Conservation (phyloP, 202 grass and related monocot genomes). For the Cymbopogon flexuosus region DNA sequence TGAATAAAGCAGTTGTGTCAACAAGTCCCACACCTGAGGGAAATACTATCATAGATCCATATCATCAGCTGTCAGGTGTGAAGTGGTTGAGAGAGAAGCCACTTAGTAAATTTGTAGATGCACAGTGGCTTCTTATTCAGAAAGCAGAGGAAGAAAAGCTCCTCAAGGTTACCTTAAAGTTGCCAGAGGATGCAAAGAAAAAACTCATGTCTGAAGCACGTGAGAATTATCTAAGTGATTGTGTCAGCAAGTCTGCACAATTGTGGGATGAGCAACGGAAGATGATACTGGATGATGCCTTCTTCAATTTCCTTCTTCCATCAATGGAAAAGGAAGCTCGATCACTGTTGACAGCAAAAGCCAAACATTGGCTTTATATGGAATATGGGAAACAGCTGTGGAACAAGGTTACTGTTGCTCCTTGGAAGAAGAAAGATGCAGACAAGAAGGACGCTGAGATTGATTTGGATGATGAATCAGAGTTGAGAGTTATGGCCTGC, state of each 20-base stretch:
- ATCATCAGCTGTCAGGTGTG: slow-evolving; percentile 67
- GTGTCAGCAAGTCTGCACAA: slow-evolving; percentile 91
- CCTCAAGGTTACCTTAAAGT: slow-evolving; percentile 81
- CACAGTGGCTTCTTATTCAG: slow-evolving; percentile 95
- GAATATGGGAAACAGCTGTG: slow-evolving; percentile 82
- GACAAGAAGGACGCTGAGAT: slow-evolving; percentile 57
- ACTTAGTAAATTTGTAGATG: slow-evolving; percentile 70
- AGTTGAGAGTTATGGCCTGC: slow-evolving; percentile 87
- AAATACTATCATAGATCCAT: slow-evolving; percentile 63
- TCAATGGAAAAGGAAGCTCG: slow-evolving; percentile 91
- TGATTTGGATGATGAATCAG: slow-evolving; percentile 68
- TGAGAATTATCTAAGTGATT: slow-evolving; percentile 88
- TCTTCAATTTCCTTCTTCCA: slow-evolving; percentile 68
- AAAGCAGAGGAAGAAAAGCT: slow-evolving; percentile 97
- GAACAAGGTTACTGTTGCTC: slow-evolving; percentile 73
- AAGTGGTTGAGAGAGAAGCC: slow-evolving; percentile 87
- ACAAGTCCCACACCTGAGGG: slow-evolving; percentile 81
- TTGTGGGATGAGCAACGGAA: slow-evolving; percentile 89
- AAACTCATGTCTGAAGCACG: slow-evolving; percentile 69
- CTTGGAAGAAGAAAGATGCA: slow-evolving; percentile 73
- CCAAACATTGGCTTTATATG: slow-evolving; percentile 76
- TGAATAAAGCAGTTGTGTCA: slow-evolving; percentile 82
- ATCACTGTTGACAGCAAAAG: slow-evolving; percentile 55
- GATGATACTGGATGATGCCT: slow-evolving; percentile 96
- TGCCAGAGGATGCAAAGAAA: slow-evolving; percentile 72